Evolutionary conservation across 192 early-diverging fungal genomes (phyloP).

Genomic region (Geranomyces variabilis): DNA sequence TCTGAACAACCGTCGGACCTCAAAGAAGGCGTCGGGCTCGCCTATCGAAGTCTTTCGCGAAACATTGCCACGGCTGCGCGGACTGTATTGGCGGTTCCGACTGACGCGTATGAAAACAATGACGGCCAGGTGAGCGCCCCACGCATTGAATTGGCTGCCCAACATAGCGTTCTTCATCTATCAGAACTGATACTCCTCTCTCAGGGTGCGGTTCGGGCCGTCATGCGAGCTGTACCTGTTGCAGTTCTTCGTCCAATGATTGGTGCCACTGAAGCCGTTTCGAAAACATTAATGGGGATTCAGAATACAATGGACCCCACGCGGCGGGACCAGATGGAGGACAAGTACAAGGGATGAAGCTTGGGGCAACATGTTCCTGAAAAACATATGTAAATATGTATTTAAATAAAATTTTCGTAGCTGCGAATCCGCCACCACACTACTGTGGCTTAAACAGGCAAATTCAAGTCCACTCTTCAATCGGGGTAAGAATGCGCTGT

Average conservation of each 20-base stretch:
- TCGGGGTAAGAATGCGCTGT: no score
- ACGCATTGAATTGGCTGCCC: no score
- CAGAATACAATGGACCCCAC: conserved; percentile 89
- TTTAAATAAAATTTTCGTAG: no score
- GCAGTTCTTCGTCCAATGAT: conserved; percentile 95
- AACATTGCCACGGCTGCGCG: conserved; percentile 82
- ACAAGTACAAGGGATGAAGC: conserved; percentile 48
- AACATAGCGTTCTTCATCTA: no score
- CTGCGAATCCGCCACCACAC: no score
- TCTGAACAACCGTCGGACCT: conserved; percentile 84
- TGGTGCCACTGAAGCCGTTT: conserved; percentile 89
- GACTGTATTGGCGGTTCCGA: conserved; percentile 88
- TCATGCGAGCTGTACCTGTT: conserved; percentile 81
- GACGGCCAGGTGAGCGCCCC: no score
- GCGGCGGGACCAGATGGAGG: conserved; percentile 76
- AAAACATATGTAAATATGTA: no score
- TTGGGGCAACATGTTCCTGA: no score
- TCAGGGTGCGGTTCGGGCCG: conserved; percentile 53
- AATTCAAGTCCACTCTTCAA: no score
- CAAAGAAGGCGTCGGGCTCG: conserved; percentile 82
- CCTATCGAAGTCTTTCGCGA: conserved; percentile 76
- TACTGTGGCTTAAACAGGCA: no score
- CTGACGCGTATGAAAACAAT: conserved; percentile 72
- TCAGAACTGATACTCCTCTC: no score
- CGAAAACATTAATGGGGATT: conserved; percentile 87